phyloP scores from a whole-genome alignment of 192 early-diverging fungal species.

The Coemansia sp. region DNA sequence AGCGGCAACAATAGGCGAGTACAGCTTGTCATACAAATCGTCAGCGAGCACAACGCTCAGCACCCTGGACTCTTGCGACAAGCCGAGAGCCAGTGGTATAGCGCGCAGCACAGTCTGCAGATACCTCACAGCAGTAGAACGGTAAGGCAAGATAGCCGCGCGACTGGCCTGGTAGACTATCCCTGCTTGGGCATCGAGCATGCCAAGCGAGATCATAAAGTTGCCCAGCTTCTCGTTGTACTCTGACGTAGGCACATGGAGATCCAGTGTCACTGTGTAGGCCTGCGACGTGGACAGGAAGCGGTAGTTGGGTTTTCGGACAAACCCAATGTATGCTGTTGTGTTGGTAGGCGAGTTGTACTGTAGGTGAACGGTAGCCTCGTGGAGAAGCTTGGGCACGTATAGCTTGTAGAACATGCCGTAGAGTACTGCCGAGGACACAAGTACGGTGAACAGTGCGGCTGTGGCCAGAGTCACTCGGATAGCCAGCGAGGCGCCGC shows the following conservation, averaged over 20 bases:
- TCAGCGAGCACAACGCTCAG: slow-evolving; percentile 57
- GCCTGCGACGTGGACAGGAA: slow-evolving; percentile 55
- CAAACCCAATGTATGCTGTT: slow-evolving; percentile 25
- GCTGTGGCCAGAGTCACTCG: slow-evolving; percentile 19
- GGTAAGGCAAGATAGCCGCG: slow-evolving; percentile 52
- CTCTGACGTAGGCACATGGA: slow-evolving; percentile 61
- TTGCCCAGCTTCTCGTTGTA: slow-evolving; percentile 59
- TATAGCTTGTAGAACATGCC: slow-evolving; percentile 60
- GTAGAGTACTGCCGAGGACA: slow-evolving; percentile 50
- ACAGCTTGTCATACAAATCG: slow-evolving; percentile 51
- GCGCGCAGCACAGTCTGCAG: slow-evolving; percentile 17
- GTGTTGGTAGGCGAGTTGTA: slow-evolving; percentile 29
- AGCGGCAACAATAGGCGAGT: slow-evolving; percentile 53
- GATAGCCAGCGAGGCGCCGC: slow-evolving; percentile 21
- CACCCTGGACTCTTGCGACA: slow-evolving; percentile 43
- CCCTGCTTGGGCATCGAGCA: slow-evolving; percentile 42
- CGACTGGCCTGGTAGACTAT: slow-evolving; percentile 40
- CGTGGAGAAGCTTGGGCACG: slow-evolving; percentile 59
- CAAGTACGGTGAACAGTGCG: slow-evolving; percentile 9
- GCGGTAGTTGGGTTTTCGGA: slow-evolving; percentile 36
- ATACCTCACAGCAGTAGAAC: slow-evolving; percentile 14
- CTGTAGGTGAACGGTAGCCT: slow-evolving; percentile 59
- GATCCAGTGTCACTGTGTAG: slow-evolving; percentile 59
- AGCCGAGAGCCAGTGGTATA: slow-evolving; percentile 55
- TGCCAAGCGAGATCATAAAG: slow-evolving; percentile 66